These are phyloP conservation scores for Pseudogymnoascus verrucosus DNA, from an alignment of 2,329 filamentous ascomycete species.

Conservation along the genomic window DNA sequence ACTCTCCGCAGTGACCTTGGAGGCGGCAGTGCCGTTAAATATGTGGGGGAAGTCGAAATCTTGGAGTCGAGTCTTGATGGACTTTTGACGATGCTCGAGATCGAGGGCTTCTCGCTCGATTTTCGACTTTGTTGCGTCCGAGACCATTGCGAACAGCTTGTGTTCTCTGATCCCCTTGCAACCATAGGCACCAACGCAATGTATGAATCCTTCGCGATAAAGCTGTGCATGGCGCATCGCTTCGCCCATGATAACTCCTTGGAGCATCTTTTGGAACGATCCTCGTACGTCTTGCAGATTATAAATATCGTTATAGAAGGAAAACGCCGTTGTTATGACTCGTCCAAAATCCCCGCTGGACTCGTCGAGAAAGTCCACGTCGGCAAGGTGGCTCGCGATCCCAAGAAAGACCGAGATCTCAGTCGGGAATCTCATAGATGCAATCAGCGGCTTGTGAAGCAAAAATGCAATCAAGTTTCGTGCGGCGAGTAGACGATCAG, in stretches of 20 bases:
- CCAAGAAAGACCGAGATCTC: slow-evolving; percentile 47
- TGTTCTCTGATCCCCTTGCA: slow-evolving; percentile 40
- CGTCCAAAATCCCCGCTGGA: slow-evolving; percentile 53
- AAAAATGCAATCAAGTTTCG: slow-evolving; percentile 61
- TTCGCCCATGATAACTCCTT: slow-evolving; percentile 84
- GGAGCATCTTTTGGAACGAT: slow-evolving; percentile 81
- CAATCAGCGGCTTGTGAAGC: slow-evolving; percentile 54
- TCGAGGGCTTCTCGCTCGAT: slow-evolving; percentile 77
- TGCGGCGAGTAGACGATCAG: slow-evolving; percentile 50
- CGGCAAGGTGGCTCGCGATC: slow-evolving; percentile 44
- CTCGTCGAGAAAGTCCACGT: slow-evolving; percentile 49
- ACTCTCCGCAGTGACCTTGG: slow-evolving; percentile 67
- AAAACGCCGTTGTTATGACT: slow-evolving; percentile 56
- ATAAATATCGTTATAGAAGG: slow-evolving; percentile 69
- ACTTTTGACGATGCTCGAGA: slow-evolving; percentile 62
- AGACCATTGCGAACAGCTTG: slow-evolving; percentile 63
- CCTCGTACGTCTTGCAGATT: slow-evolving; percentile 69
- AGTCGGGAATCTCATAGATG: slow-evolving; percentile 43
- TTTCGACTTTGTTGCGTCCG: slow-evolving; percentile 63
- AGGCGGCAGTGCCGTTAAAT: slow-evolving; percentile 81
- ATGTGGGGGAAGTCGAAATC: slow-evolving; percentile 87
- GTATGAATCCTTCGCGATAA: slow-evolving; percentile 87
- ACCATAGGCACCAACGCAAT: slow-evolving; percentile 80
- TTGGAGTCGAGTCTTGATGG: slow-evolving; percentile 64
- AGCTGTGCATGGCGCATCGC: slow-evolving; percentile 72